Evolutionary conservation across 352 stramenopile species (phyloP).

Genomic region (Pythium aquatile): DNA sequence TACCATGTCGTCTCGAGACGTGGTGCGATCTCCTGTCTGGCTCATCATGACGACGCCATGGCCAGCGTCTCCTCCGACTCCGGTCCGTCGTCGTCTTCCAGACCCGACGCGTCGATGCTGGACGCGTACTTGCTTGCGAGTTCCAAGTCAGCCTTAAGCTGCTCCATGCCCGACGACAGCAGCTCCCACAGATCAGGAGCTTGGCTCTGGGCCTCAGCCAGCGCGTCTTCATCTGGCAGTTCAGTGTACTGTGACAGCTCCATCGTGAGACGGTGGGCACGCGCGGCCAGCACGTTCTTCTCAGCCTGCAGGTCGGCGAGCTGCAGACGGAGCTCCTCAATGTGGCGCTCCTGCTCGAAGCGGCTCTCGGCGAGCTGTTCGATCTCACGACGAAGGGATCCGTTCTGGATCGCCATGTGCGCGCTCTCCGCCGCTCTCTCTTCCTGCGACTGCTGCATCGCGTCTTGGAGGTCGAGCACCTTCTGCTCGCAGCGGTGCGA

Average conservation of each 20-base stretch:
- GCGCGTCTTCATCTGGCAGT: conserved; percentile 63
- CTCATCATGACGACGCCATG: conserved; percentile 39
- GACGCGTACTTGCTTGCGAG: conserved; percentile 84
- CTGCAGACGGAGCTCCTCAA: conserved; percentile 69
- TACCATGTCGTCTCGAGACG: background rate
- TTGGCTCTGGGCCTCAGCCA: conserved; percentile 51
- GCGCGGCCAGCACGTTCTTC: conserved; percentile 82
- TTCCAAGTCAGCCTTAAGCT: conserved; percentile 86
- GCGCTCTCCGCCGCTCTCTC: conserved; percentile 65
- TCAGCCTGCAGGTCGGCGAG: conserved; percentile 78
- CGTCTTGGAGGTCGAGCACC: conserved; percentile 51
- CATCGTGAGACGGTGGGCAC: conserved; percentile 73
- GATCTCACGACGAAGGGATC: conserved; percentile 59
- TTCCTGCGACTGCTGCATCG: conserved; percentile 58
- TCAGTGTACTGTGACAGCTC: conserved; percentile 85
- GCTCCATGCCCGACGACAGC: conserved; percentile 85
- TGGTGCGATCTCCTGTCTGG: background rate
- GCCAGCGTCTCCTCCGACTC: conserved; percentile 57
- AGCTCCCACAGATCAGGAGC: conserved; percentile 83
- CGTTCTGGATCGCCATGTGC: conserved; percentile 58
- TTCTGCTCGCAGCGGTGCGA: conserved; percentile 67
- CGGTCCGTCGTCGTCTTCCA: conserved; percentile 34
- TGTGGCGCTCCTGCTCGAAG: conserved; percentile 60
- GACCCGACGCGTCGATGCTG: conserved; percentile 63
- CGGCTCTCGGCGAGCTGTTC: conserved; percentile 57